Evolutionary conservation across 768 basidiomycete genomes (phyloP).

Genomic region (Piloderma croceum): DNA sequence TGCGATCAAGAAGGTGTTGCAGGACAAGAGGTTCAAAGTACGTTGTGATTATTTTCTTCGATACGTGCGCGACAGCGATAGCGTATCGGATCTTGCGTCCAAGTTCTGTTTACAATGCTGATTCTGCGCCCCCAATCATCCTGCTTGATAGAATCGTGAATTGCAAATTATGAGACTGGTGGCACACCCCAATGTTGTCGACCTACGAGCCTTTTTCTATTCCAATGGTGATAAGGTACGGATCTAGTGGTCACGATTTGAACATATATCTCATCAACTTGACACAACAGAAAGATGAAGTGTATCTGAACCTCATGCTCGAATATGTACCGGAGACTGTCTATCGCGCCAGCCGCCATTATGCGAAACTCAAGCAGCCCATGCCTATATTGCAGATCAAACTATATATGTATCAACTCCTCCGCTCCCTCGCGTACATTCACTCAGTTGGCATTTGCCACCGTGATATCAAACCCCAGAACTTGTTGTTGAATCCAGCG

Average conservation of each 20-base stretch:
- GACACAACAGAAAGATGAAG: slow-evolving; percentile 86
- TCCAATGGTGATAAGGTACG: slow-evolving; percentile 97
- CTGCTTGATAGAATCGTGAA: slow-evolving; percentile 96
- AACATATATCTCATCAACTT: neutral
- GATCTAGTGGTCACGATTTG: neutral
- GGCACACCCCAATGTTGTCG: slow-evolving; percentile 95
- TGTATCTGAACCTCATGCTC: slow-evolving; percentile 97
- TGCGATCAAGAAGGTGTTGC: slow-evolving; percentile 99
- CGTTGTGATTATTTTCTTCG: slow-evolving; percentile 28
- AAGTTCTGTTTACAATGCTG: too few species aligned
- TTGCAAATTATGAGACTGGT: slow-evolving; percentile 98
- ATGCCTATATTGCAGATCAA: slow-evolving; percentile 99
- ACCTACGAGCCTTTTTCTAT: slow-evolving; percentile 97
- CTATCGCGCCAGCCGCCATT: slow-evolving; percentile 97
- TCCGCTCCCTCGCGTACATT: slow-evolving; percentile 97
- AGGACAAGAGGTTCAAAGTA: slow-evolving; percentile 99
- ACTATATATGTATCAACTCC: slow-evolving; percentile 98
- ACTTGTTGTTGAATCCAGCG: slow-evolving; percentile 92
- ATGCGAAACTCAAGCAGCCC: slow-evolving; percentile 98
- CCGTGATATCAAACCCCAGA: slow-evolving; percentile 99
- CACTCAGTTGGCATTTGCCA: slow-evolving; percentile 99
- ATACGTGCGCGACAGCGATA: too few species aligned
- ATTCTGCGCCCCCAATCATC: slow-evolving; percentile 6
- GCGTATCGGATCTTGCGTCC: too few species aligned
- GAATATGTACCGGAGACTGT: slow-evolving; percentile 99